Percentiles rank a stretch among this genome's conserved stretches.
Conservation (phyloP, 495 filamentous ascomycete genomes). For the Hypomontagnella submonticulosa region DNA sequence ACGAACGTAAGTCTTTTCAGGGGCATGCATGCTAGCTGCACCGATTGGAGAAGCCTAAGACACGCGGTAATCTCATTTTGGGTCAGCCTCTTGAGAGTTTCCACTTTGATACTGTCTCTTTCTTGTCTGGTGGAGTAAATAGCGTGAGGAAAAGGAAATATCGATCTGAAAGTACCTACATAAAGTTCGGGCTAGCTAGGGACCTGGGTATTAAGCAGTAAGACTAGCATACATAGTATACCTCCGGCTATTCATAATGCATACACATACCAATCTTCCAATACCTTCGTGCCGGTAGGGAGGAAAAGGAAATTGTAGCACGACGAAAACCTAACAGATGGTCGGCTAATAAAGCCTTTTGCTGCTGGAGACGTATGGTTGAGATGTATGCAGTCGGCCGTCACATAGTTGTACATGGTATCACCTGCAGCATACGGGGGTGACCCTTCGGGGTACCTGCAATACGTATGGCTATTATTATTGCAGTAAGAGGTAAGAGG, state of each 20-base stretch:
- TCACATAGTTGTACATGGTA: conserved; percentile 2
- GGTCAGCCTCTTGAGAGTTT: conserved; percentile 29
- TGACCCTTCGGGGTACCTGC: background rate
- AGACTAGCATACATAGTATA: conserved; percentile 22
- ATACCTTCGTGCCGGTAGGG: background rate
- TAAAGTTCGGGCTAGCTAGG: conserved; percentile 20
- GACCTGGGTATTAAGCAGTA: conserved; percentile 3
- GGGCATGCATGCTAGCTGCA: conserved; percentile 33
- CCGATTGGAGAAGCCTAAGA: conserved; percentile 19
- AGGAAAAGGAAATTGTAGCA: background rate
- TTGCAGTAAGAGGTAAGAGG: conserved; percentile 8
- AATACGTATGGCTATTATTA: conserved; percentile 27
- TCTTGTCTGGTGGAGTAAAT: conserved; percentile 23
- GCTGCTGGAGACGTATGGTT: background rate
- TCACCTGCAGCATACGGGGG: conserved; percentile 31
- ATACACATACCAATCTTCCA: conserved; percentile 1
- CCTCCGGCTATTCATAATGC: no score
- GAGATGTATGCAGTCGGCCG: no score
- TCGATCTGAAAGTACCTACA: conserved; percentile 23
- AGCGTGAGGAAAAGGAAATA: conserved; percentile 19
- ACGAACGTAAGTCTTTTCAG: conserved; percentile 16
- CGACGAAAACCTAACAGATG: conserved; percentile 3
- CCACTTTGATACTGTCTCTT: conserved; percentile 20
- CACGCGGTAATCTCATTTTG: conserved; percentile 30
- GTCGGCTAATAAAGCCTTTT: conserved; percentile 11